These are phyloP conservation scores for Lachancea nothofagi DNA, from an alignment of 805 yeast species.

Conservation along the genomic window DNA sequence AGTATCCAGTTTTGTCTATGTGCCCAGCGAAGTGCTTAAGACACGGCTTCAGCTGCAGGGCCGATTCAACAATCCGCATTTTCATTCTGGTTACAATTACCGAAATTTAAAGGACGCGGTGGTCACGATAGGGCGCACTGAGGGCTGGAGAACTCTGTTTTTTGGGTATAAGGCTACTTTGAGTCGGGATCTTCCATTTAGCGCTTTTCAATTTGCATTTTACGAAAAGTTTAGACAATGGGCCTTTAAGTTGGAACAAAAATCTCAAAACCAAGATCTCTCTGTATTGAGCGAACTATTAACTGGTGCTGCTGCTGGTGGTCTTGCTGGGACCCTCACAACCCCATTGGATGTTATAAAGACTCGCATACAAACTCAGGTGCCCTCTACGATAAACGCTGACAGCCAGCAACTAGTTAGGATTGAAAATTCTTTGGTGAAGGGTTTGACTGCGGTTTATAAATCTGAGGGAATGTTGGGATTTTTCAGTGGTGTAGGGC, in stretches of 20 bases:
- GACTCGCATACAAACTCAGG: conserved; percentile 89
- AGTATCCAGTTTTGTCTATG: conserved; percentile 81
- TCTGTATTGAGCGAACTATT: conserved; percentile 58
- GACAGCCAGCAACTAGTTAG: conserved; percentile 3
- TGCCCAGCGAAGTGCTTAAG: conserved; percentile 91
- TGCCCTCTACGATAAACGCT: conserved; percentile 21
- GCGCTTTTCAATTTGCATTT: conserved; percentile 93
- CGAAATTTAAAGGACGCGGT: conserved; percentile 69
- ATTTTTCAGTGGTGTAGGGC: conserved; percentile 91
- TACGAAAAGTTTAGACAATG: conserved; percentile 73
- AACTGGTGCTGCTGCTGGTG: conserved; percentile 96
- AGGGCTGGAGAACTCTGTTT: conserved; percentile 72
- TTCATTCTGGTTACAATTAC: conserved; percentile 83
- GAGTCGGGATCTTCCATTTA: conserved; percentile 88
- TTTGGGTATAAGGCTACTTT: conserved; percentile 94
- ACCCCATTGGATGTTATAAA: conserved; percentile 91
- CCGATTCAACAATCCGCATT: conserved; percentile 68
- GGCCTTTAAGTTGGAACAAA: conserved; percentile 42
- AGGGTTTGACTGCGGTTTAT: conserved; percentile 53
- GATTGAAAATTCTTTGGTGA: conserved; percentile 40
- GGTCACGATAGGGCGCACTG: conserved; percentile 52
- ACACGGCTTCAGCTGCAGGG: conserved; percentile 94
- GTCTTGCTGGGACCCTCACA: conserved; percentile 80
- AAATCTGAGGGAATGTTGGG: conserved; percentile 72
- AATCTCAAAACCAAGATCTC: conserved; percentile 40